Conservation (phyloP, 2,329 filamentous ascomycete genomes). For the Scedosporium boydii region DNA sequence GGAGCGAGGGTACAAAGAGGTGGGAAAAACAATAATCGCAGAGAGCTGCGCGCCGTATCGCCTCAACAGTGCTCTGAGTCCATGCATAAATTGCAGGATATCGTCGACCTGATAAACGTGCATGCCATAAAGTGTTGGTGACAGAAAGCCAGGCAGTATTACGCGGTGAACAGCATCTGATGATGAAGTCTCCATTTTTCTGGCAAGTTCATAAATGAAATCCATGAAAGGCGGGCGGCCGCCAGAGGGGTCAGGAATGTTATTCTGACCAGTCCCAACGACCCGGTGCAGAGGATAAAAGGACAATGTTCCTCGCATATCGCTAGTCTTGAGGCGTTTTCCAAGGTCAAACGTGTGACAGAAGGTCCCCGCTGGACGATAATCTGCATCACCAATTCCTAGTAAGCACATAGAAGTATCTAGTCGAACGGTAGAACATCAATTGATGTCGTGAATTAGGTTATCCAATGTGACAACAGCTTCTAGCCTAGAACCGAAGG, state of each 20-base stretch:
- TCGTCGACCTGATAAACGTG: slow-evolving; percentile 59
- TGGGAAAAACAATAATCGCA: slow-evolving; percentile 65
- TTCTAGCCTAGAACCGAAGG: no score
- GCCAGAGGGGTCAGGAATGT: not conserved
- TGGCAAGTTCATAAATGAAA: slow-evolving; percentile 51
- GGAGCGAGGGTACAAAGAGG: slow-evolving; percentile 68
- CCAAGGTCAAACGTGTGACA: slow-evolving; percentile 67
- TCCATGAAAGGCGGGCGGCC: slow-evolving; percentile 37
- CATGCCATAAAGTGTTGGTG: slow-evolving; percentile 73
- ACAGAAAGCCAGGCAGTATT: slow-evolving; percentile 75
- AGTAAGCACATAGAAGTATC: not conserved
- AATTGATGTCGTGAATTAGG: no score
- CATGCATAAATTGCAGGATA: slow-evolving; percentile 73
- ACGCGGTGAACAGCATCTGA: slow-evolving; percentile 65
- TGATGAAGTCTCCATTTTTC: slow-evolving; percentile 46
- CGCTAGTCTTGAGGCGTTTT: slow-evolving; percentile 45
- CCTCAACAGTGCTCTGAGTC: slow-evolving; percentile 64
- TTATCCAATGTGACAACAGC: no score
- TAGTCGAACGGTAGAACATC: not conserved
- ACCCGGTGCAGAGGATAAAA: slow-evolving; percentile 17
- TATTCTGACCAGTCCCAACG: not conserved
- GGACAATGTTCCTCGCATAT: slow-evolving; percentile 39
- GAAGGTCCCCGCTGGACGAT: slow-evolving; percentile 29
- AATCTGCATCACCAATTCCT: slow-evolving; percentile 12
- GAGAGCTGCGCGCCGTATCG: slow-evolving; percentile 56